phyloP scores from a whole-genome alignment of 345 rosid species.

The Xanthoceras sorbifolium region DNA sequence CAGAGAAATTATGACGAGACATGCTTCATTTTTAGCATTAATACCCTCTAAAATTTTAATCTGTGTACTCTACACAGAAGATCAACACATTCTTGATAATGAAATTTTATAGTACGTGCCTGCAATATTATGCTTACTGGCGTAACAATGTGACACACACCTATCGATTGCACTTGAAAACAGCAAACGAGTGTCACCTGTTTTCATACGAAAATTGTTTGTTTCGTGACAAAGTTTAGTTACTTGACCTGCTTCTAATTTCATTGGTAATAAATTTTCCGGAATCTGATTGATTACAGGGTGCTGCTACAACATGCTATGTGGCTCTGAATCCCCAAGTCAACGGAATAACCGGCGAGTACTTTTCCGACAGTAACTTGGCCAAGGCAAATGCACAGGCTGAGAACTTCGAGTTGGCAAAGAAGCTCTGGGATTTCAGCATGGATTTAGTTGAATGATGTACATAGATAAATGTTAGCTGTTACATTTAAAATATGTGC shows the following conservation, averaged over 20 bases:
- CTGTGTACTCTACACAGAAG: background rate
- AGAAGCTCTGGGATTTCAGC: background rate
- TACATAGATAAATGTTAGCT: no score
- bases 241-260: background rate
- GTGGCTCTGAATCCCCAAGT: slow-evolving; percentile 70
- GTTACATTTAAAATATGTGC: background rate
- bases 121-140: no score
- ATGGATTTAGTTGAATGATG: slow-evolving; percentile 7
- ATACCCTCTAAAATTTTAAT: no score
- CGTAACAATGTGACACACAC: no score
- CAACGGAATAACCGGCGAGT: slow-evolving; percentile 65
- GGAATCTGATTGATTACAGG: slow-evolving; percentile 35
- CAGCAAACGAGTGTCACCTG: background rate
- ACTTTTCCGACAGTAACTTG: slow-evolving; percentile 54
- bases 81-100: no score
- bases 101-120: background rate
- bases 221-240: background rate
- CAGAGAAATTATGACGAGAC: background rate
- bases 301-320: slow-evolving; percentile 82
- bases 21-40: background rate
- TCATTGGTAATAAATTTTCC: background rate
- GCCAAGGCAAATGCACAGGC: slow-evolving; percentile 36
- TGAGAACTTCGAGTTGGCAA: background rate
- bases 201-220: background rate
- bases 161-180: no score